Percentiles rank a stretch among this genome's conserved stretches.
Evolutionary conservation across 257 asterid species (phyloP).

Genomic region (Datura wrightii): DNA sequence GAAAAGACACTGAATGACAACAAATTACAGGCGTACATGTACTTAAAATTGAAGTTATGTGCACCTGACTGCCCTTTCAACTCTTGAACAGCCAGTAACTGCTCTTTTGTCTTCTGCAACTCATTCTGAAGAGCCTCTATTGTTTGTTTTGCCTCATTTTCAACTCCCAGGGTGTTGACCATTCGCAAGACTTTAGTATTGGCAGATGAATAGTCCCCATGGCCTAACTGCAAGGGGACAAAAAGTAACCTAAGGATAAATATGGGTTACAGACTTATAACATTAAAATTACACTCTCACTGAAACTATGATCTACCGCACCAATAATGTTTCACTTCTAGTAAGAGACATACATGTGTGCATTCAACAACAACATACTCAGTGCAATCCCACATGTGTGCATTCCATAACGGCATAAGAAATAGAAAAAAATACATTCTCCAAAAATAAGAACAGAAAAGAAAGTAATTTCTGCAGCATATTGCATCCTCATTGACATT

Average conservation of each 20-base stretch:
- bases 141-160: conserved; percentile 91
- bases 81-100: conserved; percentile 93
- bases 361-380: background rate
- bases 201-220: conserved; percentile 93
- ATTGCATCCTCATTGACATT: background rate
- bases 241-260: conserved; percentile 19
- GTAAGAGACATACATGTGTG: background rate
- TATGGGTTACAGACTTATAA: background rate
- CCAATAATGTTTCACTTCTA: conserved; percentile 8
- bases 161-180: conserved; percentile 92
- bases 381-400: background rate
- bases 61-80: conserved; percentile 92
- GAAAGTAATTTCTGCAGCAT: background rate
- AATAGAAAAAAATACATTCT: background rate
- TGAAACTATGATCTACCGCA: conserved; percentile 6
- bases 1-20: background rate
- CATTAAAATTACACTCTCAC: background rate
- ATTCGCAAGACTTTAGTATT: conserved; percentile 92
- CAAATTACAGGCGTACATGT: conserved; percentile 3
- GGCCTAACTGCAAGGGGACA: conserved; percentile 77
- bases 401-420: background rate
- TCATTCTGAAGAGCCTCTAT: conserved; percentile 95
- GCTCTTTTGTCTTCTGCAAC: conserved; percentile 89
- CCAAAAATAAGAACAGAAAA: background rate
- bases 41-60: conserved; percentile 37